Conservation (phyloP, 1,139 yeast genomes). For the Geotrichum aggregatum region DNA sequence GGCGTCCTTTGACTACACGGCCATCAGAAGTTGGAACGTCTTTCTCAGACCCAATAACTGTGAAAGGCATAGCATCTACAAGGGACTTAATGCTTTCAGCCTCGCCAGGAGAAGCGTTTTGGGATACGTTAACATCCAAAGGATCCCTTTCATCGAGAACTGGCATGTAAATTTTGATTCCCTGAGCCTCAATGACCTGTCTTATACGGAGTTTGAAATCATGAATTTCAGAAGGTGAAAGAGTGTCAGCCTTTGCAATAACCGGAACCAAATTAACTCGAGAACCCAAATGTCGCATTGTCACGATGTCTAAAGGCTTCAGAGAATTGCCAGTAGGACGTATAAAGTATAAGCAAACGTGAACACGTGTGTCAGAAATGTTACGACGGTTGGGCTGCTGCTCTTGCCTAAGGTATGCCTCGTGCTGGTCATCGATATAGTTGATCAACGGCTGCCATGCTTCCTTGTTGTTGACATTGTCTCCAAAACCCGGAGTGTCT, state of each 20-base stretch:
- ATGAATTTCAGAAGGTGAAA: slow-evolving; percentile 75
- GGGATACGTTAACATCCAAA: slow-evolving; percentile 21
- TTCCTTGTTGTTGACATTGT: slow-evolving; percentile 86
- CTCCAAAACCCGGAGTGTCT: slow-evolving; percentile 98
- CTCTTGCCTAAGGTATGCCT: slow-evolving; percentile 89
- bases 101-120: slow-evolving; percentile 32
- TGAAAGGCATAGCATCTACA: slow-evolving; percentile 90
- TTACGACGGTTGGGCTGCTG: slow-evolving; percentile 78
- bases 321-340: slow-evolving; percentile 95
- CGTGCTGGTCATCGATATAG: slow-evolving; percentile 95
- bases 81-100: slow-evolving; percentile 71
- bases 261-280: slow-evolving; percentile 93
- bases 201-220: slow-evolving; percentile 80
- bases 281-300: slow-evolving; percentile 80
- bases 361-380: slow-evolving; percentile 73
- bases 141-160: slow-evolving; percentile 43
- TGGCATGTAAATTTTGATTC: slow-evolving; percentile 84
- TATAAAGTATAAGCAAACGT: slow-evolving; percentile 90
- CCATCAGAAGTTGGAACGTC: slow-evolving; percentile 78
- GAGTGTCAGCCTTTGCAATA: slow-evolving; percentile 91
- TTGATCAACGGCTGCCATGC: slow-evolving; percentile 93
- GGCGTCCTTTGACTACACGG: slow-evolving; percentile 77
- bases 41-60: slow-evolving; percentile 85
- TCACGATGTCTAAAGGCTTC: slow-evolving; percentile 91
- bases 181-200: slow-evolving; percentile 88